Conservation (phyloP, 2,329 filamentous ascomycete genomes). For the Botrytis elliptica region DNA sequence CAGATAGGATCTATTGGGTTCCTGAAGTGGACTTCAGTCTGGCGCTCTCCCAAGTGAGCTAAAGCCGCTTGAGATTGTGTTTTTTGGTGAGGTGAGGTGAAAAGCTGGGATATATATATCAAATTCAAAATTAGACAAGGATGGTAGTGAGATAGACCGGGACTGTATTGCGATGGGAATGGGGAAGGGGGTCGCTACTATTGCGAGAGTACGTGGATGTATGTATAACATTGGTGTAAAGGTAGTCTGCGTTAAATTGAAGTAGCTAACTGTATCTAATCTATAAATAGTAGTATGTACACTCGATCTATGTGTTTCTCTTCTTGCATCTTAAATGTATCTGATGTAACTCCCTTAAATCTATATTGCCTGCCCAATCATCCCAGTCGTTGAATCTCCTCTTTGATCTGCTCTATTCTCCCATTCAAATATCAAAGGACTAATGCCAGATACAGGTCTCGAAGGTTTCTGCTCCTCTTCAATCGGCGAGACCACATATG, state of each 20-base stretch:
- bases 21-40: background rate
- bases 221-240: background rate
- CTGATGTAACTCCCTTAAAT: background rate
- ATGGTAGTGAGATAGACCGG: background rate
- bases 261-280: background rate
- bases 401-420: background rate
- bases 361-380: background rate
- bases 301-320: background rate
- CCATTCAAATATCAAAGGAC: background rate
- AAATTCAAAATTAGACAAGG: accelerated
- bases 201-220: background rate
- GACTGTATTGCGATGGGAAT: too few relatives aligned
- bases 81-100: background rate
- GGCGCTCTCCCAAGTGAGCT: background rate
- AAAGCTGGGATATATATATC: background rate
- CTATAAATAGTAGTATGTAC: background rate
- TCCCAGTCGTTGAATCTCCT: background rate
- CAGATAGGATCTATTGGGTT: background rate
- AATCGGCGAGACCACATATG: background rate
- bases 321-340: background rate
- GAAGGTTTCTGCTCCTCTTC: background rate
- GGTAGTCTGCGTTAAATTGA: background rate
- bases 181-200: too few relatives aligned
- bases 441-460: background rate
- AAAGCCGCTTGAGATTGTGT: background rate